phyloP scores from a whole-genome alignment of 2,329 filamentous ascomycete species.

The Aspergillus piperis region DNA sequence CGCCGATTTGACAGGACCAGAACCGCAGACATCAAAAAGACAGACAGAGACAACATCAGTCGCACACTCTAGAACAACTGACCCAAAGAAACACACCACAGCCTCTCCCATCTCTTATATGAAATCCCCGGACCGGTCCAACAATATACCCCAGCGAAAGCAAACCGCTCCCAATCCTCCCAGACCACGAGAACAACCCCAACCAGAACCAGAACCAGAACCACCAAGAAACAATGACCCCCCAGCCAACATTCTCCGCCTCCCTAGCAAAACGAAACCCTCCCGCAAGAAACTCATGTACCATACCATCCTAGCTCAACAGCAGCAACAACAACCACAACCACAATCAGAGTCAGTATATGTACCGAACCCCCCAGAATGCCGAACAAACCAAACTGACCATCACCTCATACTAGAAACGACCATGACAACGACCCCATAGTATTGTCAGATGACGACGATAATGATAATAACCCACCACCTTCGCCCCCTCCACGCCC shows the following conservation, averaged over 20 bases:
- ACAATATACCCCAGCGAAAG: neutral
- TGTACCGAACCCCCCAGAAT: slow-evolving; percentile 7
- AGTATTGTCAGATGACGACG: no score
- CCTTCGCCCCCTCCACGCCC: neutral
- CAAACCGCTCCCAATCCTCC: neutral
- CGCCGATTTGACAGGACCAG: slow-evolving; percentile 25
- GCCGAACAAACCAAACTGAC: no score
- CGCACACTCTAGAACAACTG: no score
- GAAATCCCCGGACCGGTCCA: neutral
- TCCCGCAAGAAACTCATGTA: slow-evolving; percentile 50
- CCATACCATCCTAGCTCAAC: slow-evolving; percentile 25
- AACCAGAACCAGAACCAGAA: neutral
- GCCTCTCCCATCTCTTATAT: neutral
- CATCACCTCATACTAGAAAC: no score
- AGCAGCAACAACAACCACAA: slow-evolving; percentile 3
- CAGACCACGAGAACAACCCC: slow-evolving; percentile 1
- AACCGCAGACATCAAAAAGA: neutral
- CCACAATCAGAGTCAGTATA: slow-evolving; percentile 34
- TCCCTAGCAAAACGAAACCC: slow-evolving; percentile 30
- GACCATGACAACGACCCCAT: no score
- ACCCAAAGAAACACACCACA: no score
- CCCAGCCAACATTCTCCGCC: slow-evolving; percentile 32
- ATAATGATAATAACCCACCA: neutral
- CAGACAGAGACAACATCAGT: neutral
- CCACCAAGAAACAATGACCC: slow-evolving; percentile 1